phyloP scores from a whole-genome alignment of 176 grass and related monocot genomes.

The Ensete ventricosum region DNA sequence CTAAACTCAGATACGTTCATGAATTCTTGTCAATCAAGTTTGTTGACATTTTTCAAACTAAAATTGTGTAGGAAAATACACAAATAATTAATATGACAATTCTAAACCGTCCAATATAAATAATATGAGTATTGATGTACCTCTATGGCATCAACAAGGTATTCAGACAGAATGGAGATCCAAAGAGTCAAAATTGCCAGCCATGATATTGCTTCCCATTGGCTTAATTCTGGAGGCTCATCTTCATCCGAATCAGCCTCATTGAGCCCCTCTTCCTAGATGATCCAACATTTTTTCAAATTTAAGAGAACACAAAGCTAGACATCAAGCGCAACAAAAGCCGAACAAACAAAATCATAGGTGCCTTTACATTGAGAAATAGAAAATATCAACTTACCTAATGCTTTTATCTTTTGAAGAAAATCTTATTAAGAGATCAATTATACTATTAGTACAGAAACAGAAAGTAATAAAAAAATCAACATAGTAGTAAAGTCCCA shows the following conservation, averaged over 20 bases:
- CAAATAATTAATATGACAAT: too few relatives aligned
- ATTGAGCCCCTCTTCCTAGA: constrained; percentile 39
- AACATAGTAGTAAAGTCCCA: too few relatives aligned
- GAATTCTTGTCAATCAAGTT: too few relatives aligned
- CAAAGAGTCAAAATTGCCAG: constrained; percentile 89
- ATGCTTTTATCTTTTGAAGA: background rate
- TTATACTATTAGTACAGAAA: too few relatives aligned
- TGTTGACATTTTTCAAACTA: too few relatives aligned
- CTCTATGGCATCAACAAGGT: constrained; percentile 96
- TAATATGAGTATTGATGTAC: constrained; percentile 20
- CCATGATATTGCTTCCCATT: constrained; percentile 70
- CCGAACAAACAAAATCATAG: background rate
- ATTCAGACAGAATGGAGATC: constrained; percentile 94
- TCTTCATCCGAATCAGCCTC: constrained; percentile 46
- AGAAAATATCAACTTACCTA: background rate
- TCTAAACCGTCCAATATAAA: background rate
- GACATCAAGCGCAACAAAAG: background rate
- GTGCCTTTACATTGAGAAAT: background rate
- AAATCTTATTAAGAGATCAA: too few relatives aligned
- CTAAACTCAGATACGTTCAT: too few relatives aligned
- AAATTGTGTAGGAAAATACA: too few relatives aligned
- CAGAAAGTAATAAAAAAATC: too few relatives aligned
- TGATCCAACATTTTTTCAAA: background rate
- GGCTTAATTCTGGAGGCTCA: constrained; percentile 53
- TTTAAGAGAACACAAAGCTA: background rate